Evolutionary conservation across 2,329 filamentous ascomycete species (phyloP).

Genomic region (Hypoxylon rubiginosum): DNA sequence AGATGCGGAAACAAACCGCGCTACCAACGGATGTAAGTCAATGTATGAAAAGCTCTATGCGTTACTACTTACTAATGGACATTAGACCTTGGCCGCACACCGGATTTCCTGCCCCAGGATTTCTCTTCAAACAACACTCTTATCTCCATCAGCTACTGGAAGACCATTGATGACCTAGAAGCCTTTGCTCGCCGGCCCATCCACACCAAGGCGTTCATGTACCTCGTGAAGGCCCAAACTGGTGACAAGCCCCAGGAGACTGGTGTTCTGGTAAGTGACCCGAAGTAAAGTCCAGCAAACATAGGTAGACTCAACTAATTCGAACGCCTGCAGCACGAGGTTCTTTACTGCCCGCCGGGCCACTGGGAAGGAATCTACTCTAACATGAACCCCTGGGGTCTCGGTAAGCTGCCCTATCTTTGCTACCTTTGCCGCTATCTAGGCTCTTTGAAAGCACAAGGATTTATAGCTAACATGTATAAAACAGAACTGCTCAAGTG

Average conservation of each 20-base stretch:
- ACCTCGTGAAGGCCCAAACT: background rate
- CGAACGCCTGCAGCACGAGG: constrained; percentile 1
- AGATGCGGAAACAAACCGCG: constrained; percentile 2
- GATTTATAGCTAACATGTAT: background rate
- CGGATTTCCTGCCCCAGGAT: constrained; percentile 4
- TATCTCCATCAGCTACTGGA: constrained; percentile 8
- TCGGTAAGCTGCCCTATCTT: background rate
- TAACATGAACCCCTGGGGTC: constrained; percentile 7
- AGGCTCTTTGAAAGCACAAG: background rate
- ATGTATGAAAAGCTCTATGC: background rate
- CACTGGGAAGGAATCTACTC: constrained; percentile 15
- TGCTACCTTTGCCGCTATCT: background rate
- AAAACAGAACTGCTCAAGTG: background rate
- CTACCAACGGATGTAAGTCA: constrained; percentile 13
- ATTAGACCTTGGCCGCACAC: constrained; percentile 8
- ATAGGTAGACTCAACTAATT: background rate
- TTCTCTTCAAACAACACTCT: constrained; percentile 9
- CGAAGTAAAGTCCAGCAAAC: background rate
- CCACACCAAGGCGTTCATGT: constrained; percentile 1
- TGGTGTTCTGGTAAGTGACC: constrained; percentile 3
- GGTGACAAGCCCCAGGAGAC: background rate
- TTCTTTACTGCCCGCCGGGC: constrained; percentile 7
- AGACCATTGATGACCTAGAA: constrained; percentile 7
- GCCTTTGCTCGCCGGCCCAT: constrained; percentile 12
- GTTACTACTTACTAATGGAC: background rate